Evolutionary conservation across 805 yeast genomes (phyloP).

Genomic region (Pichia insulana): DNA sequence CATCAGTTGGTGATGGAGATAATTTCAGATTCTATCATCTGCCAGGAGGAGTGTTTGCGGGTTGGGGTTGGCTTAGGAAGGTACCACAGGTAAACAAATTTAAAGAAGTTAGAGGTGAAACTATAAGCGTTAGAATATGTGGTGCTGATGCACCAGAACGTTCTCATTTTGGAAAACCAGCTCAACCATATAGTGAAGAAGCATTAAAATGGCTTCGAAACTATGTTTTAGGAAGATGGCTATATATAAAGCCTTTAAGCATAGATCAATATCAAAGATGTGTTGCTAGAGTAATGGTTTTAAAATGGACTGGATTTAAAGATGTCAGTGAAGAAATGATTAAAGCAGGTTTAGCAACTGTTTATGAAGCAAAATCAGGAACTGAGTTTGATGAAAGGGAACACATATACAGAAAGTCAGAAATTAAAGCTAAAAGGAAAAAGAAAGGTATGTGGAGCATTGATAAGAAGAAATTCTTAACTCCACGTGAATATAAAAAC

Average conservation of each 20-base stretch:
- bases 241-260: slow-evolving; percentile 69
- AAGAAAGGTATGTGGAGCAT: slow-evolving; percentile 66
- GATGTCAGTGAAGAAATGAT: slow-evolving; percentile 89
- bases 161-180: slow-evolving; percentile 87
- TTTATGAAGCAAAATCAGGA: slow-evolving; percentile 73
- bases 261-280: slow-evolving; percentile 85
- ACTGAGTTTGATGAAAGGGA: slow-evolving; percentile 85
- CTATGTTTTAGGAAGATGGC: slow-evolving; percentile 55
- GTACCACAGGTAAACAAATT: slow-evolving; percentile 47
- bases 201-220: slow-evolving; percentile 69
- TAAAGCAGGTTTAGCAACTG: slow-evolving; percentile 71
- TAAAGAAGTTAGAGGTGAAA: slow-evolving; percentile 46
- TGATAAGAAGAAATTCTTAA: slow-evolving; percentile 32
- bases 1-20: slow-evolving; percentile 93
- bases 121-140: slow-evolving; percentile 74
- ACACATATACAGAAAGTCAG: slow-evolving; percentile 46
- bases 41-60: slow-evolving; percentile 81
- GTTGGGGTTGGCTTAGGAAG: slow-evolving; percentile 87
- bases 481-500: slow-evolving; percentile 77
- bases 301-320: slow-evolving; percentile 57
- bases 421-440: slow-evolving; percentile 46
- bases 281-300: slow-evolving; percentile 63
- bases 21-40: slow-evolving; percentile 88
- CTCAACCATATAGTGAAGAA: slow-evolving; percentile 82
- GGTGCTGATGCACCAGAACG: slow-evolving; percentile 98